Percentiles rank a stretch among this genome's conserved stretches.
Evolutionary conservation across 106 monocot species (phyloP).

Genomic region (Cymbidium sinense): DNA sequence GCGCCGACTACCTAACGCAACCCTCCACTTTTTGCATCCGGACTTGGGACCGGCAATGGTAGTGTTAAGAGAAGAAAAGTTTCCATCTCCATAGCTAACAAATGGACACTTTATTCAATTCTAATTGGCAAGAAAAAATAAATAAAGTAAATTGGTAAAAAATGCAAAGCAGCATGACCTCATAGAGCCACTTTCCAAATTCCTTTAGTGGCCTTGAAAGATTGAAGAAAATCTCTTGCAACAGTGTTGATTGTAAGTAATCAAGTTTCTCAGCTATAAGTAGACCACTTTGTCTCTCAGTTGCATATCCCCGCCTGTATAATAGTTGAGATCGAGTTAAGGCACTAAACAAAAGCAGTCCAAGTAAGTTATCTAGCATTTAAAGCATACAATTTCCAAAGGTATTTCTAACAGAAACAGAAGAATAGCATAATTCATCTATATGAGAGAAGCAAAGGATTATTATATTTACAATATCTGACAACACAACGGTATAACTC

Average conservation of each 20-base stretch:
- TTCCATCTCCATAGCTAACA: background rate
- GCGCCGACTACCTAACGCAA: too few species aligned
- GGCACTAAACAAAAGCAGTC: background rate
- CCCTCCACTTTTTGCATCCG: too few species aligned
- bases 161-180: conserved; percentile 38
- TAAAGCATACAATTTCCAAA: background rate
- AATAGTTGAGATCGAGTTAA: background rate
- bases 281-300: conserved; percentile 78
- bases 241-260: conserved; percentile 83
- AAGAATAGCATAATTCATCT: background rate
- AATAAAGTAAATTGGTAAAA: background rate
- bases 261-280: conserved; percentile 90
- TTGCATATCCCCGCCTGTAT: conserved; percentile 82
- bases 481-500: background rate
- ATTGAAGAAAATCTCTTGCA: conserved; percentile 66
- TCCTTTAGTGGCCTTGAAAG: conserved; percentile 68
- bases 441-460: background rate
- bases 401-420: background rate
- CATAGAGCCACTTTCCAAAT: conserved; percentile 46
- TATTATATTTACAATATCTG: too few species aligned
- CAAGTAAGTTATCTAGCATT: background rate
- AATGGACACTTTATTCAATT: background rate
- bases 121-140: background rate
- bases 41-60: too few species aligned
- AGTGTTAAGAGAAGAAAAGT: background rate